Base-by-base conservation (phyloP, 139 green algal species). In the Desmodesmus armatus region DNA sequence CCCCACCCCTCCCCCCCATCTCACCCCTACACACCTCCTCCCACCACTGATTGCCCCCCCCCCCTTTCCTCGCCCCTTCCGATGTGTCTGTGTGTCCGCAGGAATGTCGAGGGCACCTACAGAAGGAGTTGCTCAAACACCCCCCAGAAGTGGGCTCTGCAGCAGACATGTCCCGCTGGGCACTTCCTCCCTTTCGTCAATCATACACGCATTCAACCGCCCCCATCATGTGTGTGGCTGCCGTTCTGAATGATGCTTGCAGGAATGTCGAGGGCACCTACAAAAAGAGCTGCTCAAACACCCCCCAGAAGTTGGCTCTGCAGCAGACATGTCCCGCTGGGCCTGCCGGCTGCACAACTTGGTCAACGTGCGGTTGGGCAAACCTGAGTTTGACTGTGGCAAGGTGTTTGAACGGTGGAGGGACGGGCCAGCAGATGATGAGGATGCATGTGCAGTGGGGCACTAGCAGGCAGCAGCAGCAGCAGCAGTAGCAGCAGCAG, bases 321-420 rank as follows among this genome's bases (percentile, higher is more conserved):
- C 40, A n/a, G 11, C 29, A 29, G 72, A 78, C 25, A 69, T 94
- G 33, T 88, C 63, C 31, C 6, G 69, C 21, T 94, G 89, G 89
- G 39, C 90, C 49, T 93, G 91, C 80, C 80, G 70, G 49, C 80
- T 93, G 6, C 89, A 94, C 80, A 93, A 94, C 66, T 37, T 90
- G 72, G 91, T 94, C 33, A 93, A 92, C 70, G 91, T 90, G 39
- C 65, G 86, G 77, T 74, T 92, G 71, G 91, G 91, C n/a, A 94
- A 92, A 85, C 91, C 91, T 21, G 58, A 72, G n/a, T 94, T 92
- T 83, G 87, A 94, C 78, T 94, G 91, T 69, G 69, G 31, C 11
- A 72, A 70, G 29, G 71, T 90, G 5, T 49, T 84, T 60, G 75
- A 92, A 83, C 55, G 91, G 0, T 94, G 91, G 91, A 60, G 81